Evolutionary conservation across 139 green algal species (phyloP), one percentile per base, ranked within the genome.

Genomic region (Pleodorina starrii): DNA sequence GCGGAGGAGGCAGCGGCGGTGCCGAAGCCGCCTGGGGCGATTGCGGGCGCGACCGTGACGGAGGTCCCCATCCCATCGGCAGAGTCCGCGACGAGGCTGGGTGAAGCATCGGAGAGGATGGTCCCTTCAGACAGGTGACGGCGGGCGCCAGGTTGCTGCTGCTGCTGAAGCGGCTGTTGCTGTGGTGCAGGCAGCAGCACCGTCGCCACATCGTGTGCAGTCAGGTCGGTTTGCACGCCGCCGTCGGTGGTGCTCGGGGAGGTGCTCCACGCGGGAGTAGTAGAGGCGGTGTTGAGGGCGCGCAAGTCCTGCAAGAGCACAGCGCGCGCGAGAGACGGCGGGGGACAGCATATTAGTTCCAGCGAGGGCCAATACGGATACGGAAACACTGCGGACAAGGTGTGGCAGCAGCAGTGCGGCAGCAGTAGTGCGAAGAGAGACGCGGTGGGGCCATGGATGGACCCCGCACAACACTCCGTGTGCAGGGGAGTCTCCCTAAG

Each of bases 301-400:
- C 79, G 79, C 1, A 86, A 38, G 7, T 68, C 57, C 38, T 80
- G 72, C 74, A 59, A 51, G 72, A 36, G 14, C n/a, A n/a, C n/a
- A n/a, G n/a, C n/a, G n/a, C n/a, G n/a, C n/a, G n/a, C n/a, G n/a
- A n/a, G n/a, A n/a, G n/a, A n/a, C n/a, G n/a, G n/a, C n/a, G n/a
- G n/a, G n/a, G n/a, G n/a, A n/a, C n/a, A n/a, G n/a, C n/a, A n/a
- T n/a, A n/a, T n/a, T n/a, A n/a, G n/a, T n/a, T n/a, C n/a, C n/a
- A n/a, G n/a, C n/a, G n/a, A n/a, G n/a, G n/a, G n/a, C n/a, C n/a
- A n/a, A n/a, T n/a, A n/a, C n/a, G n/a, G n/a, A n/a, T n/a, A n/a
- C n/a, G n/a, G n/a, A n/a, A n/a, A n/a, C n/a, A n/a, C n/a, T n/a
- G n/a, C n/a, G n/a, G n/a, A n/a, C n/a, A n/a, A n/a, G n/a, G n/a